Evolutionary conservation across 108 stramenopile species (phyloP), one percentile per base, ranked within the genome.

Genomic region (Fistulifera solaris): DNA sequence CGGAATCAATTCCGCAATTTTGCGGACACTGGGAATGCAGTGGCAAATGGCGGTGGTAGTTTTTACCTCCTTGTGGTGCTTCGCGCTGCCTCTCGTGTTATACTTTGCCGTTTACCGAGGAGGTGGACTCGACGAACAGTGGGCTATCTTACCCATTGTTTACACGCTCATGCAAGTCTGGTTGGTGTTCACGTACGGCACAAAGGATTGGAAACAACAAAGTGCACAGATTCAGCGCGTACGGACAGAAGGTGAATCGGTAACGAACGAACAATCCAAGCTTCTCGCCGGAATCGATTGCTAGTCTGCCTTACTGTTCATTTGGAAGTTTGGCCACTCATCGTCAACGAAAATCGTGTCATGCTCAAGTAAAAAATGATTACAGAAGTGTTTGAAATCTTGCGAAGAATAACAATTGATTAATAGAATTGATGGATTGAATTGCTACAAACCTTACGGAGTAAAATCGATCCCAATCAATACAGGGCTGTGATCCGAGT

Each of bases 21-120:
- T 70, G 18, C 49, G 65, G 24, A 71, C 68, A 5, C 61, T 77
- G 28, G 76, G 71, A 18, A 43, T 77, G 68, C 76, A 77, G 31
- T 77, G 67, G 76, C 51, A 31, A 31, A 62, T 68, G 63, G 76
- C 68, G 22, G 68, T 42, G 6, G 71, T 63, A 28, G 66, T 73
- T 48, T 54, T 57, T 17, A 10, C 23, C 0, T 58, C 22, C 13
- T 50, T 77, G 0, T 77, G 68, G 71, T 52, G 43, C 12, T 26
- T 39, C 15, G 28, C 54, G 12, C 38, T 77, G 8, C 76, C 76
- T 14, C 13, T 59, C 18, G 46, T 73, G 0, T 10, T 63, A 11
- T 62, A 25, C n/a, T 44, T 70, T 38, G 44, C 60, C 23, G 44
- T 72, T 1, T 38, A 47, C 49, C 28, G 48, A 12, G 50, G 46